These are phyloP conservation scores for Kluyveromyces wickerhamii DNA, from an alignment of 805 yeast species.

Conservation along the genomic window DNA sequence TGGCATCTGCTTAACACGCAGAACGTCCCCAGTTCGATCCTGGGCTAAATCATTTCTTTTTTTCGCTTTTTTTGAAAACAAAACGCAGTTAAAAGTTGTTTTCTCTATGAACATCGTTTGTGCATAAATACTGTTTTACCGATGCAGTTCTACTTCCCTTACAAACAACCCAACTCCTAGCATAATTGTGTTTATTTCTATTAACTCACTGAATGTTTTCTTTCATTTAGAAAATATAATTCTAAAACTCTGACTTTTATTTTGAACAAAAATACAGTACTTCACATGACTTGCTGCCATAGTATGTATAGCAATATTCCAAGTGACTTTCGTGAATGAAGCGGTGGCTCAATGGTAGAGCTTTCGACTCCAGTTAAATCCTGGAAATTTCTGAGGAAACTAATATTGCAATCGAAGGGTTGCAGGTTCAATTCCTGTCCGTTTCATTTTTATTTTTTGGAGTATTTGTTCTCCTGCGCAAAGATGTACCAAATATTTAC, in stretches of 20 bases:
- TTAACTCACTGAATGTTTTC: too few relatives aligned
- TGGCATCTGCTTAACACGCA: slow-evolving; percentile 99
- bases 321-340: slow-evolving; percentile 23
- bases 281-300: not conserved
- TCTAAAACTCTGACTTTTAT: too few relatives aligned
- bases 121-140: too few relatives aligned
- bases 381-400: slow-evolving; percentile 18
- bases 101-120: too few relatives aligned
- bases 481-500: too few relatives aligned
- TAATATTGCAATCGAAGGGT: slow-evolving; percentile 43
- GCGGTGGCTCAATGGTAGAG: slow-evolving; percentile 58
- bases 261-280: too few relatives aligned
- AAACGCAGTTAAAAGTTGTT: too few relatives aligned
- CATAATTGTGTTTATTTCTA: too few relatives aligned
- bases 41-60: slow-evolving; percentile 88
- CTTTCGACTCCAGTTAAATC: slow-evolving; percentile 44
- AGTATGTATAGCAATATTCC: not conserved
- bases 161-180: too few relatives aligned
- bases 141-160: too few relatives aligned
- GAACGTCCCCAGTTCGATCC: slow-evolving; percentile 99
- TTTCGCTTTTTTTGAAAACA: slow-evolving; percentile 12
- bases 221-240: too few relatives aligned
- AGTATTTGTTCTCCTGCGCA: too few relatives aligned
- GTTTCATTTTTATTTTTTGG: slow-evolving; percentile 36
- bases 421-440: slow-evolving; percentile 67